A percentile compares a stretch with the other conserved stretches of the same genome.
phyloP scores from a whole-genome alignment of 2,329 filamentous ascomycete species.

The Domatiomyces catenatus region DNA sequence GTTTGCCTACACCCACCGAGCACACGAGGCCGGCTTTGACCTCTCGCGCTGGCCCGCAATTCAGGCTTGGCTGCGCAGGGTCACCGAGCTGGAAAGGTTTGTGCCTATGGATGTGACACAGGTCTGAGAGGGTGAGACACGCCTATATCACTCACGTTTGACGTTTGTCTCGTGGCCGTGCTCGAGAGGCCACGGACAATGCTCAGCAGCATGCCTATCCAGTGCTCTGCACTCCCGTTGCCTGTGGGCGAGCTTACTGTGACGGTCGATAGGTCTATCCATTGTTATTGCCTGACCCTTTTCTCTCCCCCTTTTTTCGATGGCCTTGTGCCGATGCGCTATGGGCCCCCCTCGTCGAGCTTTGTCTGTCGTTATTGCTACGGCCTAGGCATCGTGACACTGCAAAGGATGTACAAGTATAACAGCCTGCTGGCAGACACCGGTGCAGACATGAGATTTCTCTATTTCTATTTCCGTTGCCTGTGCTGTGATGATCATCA shows the following conservation, averaged over 20 bases:
- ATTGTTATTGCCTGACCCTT: neutral
- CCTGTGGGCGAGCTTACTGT: no score
- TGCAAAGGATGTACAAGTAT: neutral
- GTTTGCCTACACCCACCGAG: conserved; percentile 7
- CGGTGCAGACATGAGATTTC: neutral
- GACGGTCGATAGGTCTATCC: no score
- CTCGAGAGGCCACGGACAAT: neutral
- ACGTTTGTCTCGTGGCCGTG: no score
- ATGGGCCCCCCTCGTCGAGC: neutral
- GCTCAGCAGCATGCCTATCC: neutral
- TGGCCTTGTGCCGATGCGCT: no score
- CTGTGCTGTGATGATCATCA: no score
- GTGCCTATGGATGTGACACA: neutral
- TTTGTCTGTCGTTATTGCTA: neutral
- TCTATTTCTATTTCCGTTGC: neutral
- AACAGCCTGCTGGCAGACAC: neutral
- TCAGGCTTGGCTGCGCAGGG: conserved; percentile 1
- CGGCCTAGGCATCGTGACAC: neutral
- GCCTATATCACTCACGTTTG: neutral
- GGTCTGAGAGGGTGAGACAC: neutral
- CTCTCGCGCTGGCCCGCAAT: conserved; percentile 3
- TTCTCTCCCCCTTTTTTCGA: neutral
- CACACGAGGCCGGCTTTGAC: conserved; percentile 2
- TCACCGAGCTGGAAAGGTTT: conserved; percentile 1
- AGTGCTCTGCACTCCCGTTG: neutral